phyloP scores from a whole-genome alignment of 345 rosid genomes.

The Raphanus sativus region DNA sequence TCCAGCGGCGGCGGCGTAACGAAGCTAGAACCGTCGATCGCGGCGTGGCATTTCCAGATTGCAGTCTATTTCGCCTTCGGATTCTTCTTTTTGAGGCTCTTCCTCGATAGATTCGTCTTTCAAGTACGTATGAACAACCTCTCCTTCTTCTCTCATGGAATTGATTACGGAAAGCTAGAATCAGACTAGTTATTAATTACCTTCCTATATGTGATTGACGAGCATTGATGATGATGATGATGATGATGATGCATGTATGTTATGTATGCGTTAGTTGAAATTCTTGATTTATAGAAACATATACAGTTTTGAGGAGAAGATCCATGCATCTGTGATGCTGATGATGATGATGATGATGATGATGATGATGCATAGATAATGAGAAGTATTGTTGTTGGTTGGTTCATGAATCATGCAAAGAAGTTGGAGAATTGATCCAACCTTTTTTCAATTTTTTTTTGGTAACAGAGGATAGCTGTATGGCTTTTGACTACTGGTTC shows the following conservation, averaged over 20 bases:
- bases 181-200: no score
- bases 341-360: not conserved
- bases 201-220: not conserved
- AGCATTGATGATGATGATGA: not conserved
- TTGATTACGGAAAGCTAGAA: not conserved
- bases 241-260: not conserved
- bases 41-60: constrained; percentile 53
- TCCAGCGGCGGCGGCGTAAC: constrained; percentile 27
- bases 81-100: constrained; percentile 58
- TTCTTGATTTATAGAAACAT: not conserved
- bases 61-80: constrained; percentile 64
- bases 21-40: constrained; percentile 31
- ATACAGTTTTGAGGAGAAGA: not conserved
- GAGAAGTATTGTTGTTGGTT: not conserved
- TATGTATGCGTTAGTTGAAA: not conserved
- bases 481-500: constrained; percentile 53
- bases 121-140: constrained; percentile 38
- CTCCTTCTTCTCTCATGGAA: not conserved
- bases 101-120: constrained; percentile 76
- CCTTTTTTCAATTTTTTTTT: constrained; percentile 13
- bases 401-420: constrained; percentile 1
- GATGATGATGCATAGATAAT: not conserved
- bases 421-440: not conserved
- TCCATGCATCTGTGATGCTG: not conserved
- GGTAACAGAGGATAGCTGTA: constrained; percentile 60